A percentile compares a stretch with the other conserved stretches of the same genome.
phyloP scores from a whole-genome alignment of 352 stramenopile genomes.

The Salisapilia sapeloensis region DNA sequence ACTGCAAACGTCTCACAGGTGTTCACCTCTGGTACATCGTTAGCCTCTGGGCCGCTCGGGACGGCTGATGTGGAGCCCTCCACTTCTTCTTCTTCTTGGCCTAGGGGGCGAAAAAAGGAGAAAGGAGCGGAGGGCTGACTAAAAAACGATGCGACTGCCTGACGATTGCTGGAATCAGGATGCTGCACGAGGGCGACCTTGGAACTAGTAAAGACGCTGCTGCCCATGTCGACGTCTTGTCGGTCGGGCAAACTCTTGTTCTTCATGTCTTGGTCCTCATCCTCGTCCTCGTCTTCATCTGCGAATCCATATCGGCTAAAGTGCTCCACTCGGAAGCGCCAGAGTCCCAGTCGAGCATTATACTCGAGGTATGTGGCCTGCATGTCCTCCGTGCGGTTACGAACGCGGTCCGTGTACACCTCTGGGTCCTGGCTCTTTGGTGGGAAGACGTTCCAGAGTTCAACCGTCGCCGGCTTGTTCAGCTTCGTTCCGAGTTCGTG shows the following conservation, averaged over 20 bases:
- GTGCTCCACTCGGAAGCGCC: conserved; percentile 74
- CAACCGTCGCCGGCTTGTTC: conserved; percentile 65
- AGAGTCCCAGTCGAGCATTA: conserved; percentile 46
- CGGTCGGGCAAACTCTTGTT: conserved; percentile 14
- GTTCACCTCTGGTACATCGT: conserved; percentile 4
- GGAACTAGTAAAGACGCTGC: conserved; percentile 5
- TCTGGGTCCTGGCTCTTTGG: conserved; percentile 38
- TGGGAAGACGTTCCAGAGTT: conserved; percentile 62
- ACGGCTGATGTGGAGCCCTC: no score
- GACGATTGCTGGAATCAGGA: no score
- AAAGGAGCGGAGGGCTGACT: conserved; percentile 1
- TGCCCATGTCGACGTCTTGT: conserved; percentile 4
- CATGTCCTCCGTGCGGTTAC: conserved; percentile 57
- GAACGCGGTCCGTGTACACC: conserved; percentile 61
- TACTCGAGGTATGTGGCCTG: conserved; percentile 69
- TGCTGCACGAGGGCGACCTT: no score
- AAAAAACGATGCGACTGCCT: no score
- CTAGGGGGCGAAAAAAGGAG: conserved; percentile 10
- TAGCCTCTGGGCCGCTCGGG: no score
- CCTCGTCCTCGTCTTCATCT: conserved; percentile 52
- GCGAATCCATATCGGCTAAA: conserved; percentile 74
- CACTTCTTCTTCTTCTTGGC: conserved; percentile 9
- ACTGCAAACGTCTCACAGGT: conserved; percentile 22
- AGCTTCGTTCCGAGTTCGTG: conserved; percentile 50
- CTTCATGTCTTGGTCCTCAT: conserved; percentile 12